These are phyloP conservation scores for Leptodermis oblonga DNA, from an alignment of 257 asterid species.

Conservation along the genomic window DNA sequence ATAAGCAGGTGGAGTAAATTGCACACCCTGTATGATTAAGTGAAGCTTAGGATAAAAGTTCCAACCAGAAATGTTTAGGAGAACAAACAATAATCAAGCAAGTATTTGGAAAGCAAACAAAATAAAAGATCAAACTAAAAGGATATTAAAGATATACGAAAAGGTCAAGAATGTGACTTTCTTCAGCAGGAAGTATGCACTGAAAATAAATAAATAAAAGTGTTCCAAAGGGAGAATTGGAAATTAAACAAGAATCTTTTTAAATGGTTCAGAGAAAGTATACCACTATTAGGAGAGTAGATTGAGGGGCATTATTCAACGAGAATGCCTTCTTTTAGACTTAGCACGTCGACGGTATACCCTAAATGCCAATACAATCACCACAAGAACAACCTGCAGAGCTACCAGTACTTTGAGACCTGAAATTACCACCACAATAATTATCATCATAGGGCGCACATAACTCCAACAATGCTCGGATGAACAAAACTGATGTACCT, in stretches of 20 bases:
- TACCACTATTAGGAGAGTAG: background rate
- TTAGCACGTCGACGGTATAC: conserved; percentile 34
- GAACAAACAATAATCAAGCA: background rate
- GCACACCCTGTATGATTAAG: conserved; percentile 4
- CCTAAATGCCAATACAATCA: conserved; percentile 33
- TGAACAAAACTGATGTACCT: conserved; percentile 34
- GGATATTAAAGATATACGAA: background rate
- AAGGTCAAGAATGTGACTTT: background rate
- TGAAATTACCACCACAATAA: conserved; percentile 30
- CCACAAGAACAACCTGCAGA: conserved; percentile 48
- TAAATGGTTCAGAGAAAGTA: background rate
- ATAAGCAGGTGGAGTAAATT: background rate
- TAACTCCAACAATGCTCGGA: conserved; percentile 1
- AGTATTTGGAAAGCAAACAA: background rate
- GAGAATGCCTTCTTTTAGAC: conserved; percentile 45
- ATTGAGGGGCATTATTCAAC: conserved; percentile 17
- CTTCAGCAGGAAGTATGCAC: background rate
- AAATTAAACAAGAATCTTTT: background rate
- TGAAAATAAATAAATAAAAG: background rate
- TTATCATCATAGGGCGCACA: conserved; percentile 12
- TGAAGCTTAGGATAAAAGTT: background rate
- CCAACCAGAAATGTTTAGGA: background rate
- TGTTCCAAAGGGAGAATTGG: background rate
- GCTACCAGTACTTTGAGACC: conserved; percentile 59
- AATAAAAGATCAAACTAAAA: background rate